A percentile compares a stretch with the other conserved stretches of the same genome.
Conservation (phyloP, 2,329 filamentous ascomycete genomes). For the Tympanopsis confertula region DNA sequence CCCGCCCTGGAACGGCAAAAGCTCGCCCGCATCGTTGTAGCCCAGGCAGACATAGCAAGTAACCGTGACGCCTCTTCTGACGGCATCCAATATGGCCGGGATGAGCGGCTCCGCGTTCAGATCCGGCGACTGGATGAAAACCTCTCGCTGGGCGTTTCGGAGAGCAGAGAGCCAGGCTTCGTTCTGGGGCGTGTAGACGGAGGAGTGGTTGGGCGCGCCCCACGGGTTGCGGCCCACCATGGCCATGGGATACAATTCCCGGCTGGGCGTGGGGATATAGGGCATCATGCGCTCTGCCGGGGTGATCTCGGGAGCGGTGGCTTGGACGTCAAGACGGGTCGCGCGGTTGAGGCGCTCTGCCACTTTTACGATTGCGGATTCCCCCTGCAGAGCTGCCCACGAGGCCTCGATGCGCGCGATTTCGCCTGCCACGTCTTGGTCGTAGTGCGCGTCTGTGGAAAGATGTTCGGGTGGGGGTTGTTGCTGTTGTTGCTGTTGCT, state of each 20-base stretch:
- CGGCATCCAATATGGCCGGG: slow-evolving; percentile 49
- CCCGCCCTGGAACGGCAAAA: slow-evolving; percentile 65
- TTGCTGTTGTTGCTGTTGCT: slow-evolving; percentile 4
- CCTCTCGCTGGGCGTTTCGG: slow-evolving; percentile 44
- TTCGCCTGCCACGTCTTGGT: slow-evolving; percentile 47
- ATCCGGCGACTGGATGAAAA: slow-evolving; percentile 73
- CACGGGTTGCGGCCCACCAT: slow-evolving; percentile 60
- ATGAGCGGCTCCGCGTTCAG: slow-evolving; percentile 62
- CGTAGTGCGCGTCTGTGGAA: slow-evolving; percentile 50
- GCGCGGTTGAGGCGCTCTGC: slow-evolving; percentile 57
- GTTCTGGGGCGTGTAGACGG: slow-evolving; percentile 59
- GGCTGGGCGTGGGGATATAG: slow-evolving; percentile 41
- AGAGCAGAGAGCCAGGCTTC: slow-evolving; percentile 63
- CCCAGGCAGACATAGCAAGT: slow-evolving; percentile 65
- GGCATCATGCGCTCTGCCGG: slow-evolving; percentile 51
- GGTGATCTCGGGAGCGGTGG: slow-evolving; percentile 39
- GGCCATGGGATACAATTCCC: slow-evolving; percentile 55
- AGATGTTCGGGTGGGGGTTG: slow-evolving; percentile 39
- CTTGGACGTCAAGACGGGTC: slow-evolving; percentile 33
- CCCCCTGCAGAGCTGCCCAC: slow-evolving; percentile 33
- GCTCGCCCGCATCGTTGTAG: slow-evolving; percentile 70
- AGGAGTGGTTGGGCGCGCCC: slow-evolving; percentile 48
- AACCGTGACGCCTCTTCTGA: slow-evolving; percentile 56
- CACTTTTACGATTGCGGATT: slow-evolving; percentile 44
- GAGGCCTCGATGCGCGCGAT: slow-evolving; percentile 47